Evolutionary conservation across 352 stramenopile species (phyloP), one percentile per base, ranked within the genome.

Genomic region (Pythium brachiatum): DNA sequence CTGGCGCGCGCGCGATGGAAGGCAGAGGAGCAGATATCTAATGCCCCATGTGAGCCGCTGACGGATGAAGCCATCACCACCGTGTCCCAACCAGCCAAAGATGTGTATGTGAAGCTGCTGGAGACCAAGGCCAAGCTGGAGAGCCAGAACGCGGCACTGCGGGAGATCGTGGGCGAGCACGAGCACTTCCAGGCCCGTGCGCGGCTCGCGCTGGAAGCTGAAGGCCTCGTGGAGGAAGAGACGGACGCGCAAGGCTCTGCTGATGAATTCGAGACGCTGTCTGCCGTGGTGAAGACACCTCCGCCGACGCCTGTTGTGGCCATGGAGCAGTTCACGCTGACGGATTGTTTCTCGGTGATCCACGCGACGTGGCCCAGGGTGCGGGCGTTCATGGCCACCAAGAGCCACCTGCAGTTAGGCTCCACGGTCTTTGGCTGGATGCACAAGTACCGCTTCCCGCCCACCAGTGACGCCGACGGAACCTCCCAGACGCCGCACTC

Each of bases 341-440:
- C 15, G 16, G 46, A 44, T 1, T 83, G 73, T 32, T 75, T 62
- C 20, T 66, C 74, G 43, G 72, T 83, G 31, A 81, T 77, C 44
- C 70, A 65, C 46, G 39, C 23, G n/a, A 72, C 65, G n/a, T 77
- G 73, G 50, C 32, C 38, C 12, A 64, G 60, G 11, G 66, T 68
- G 21, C 59, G 39, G 5, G 39, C 18, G 15, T 47, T 47, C 39
- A 47, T 47, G 16, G 39, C 39, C 18, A 25, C 15, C 39, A 47
- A 47, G 39, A 47, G n/a, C n/a, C 39, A 25, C 39, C 9, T 47
- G 18, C 39, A 47, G 16, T 25, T 47, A 0, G 79, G 79, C 1
- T 70, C 67, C 27, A 51, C 66, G 15, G 73, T 89, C 7, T 71
- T 89, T 55, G 79, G 79, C 7, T 89, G 79, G 79, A 80, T 69